These are phyloP conservation scores for Botrytis elliptica DNA, from an alignment of 2,329 filamentous ascomycete genomes.

Conservation along the genomic window DNA sequence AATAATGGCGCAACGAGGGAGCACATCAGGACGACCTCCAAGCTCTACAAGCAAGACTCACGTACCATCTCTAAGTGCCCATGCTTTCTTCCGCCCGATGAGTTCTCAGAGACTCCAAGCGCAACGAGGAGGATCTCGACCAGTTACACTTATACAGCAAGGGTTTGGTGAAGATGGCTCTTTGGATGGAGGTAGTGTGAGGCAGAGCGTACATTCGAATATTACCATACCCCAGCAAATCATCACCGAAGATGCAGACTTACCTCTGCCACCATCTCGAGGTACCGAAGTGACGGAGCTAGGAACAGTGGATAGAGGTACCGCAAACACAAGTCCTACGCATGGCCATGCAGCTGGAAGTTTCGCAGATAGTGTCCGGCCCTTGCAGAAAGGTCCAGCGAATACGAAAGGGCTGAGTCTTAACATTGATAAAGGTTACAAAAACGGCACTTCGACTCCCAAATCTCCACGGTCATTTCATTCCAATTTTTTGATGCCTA, in stretches of 20 bases:
- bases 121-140: slow-evolving; percentile 65
- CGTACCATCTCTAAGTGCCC: slow-evolving; percentile 82
- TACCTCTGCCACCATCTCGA: slow-evolving; percentile 66
- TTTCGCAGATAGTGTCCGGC: slow-evolving; percentile 74
- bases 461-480: slow-evolving; percentile 76
- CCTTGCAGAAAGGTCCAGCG: slow-evolving; percentile 50
- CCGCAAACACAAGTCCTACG: slow-evolving; percentile 72
- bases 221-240: slow-evolving; percentile 22
- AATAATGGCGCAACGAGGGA: slow-evolving; percentile 26
- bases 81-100: slow-evolving; percentile 95
- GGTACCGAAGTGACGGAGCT: slow-evolving; percentile 75
- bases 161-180: slow-evolving; percentile 45
- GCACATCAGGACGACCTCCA: slow-evolving; percentile 53
- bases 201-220: slow-evolving; percentile 59
- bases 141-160: slow-evolving; percentile 40
- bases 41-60: slow-evolving; percentile 79
- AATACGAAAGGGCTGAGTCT: slow-evolving; percentile 49
- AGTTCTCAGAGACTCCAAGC: slow-evolving; percentile 93
- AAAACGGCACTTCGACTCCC: slow-evolving; percentile 51
- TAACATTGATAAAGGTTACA: slow-evolving; percentile 61
- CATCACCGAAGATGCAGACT: slow-evolving; percentile 49
- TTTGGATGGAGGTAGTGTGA: slow-evolving; percentile 47
- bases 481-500: slow-evolving; percentile 68
- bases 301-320: slow-evolving; percentile 62
- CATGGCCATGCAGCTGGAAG: slow-evolving; percentile 59